Percentiles rank a stretch among this genome's conserved stretches.
Evolutionary conservation across 2,329 filamentous ascomycete genomes (phyloP).

Genomic region (Cladophialophora carrionii): DNA sequence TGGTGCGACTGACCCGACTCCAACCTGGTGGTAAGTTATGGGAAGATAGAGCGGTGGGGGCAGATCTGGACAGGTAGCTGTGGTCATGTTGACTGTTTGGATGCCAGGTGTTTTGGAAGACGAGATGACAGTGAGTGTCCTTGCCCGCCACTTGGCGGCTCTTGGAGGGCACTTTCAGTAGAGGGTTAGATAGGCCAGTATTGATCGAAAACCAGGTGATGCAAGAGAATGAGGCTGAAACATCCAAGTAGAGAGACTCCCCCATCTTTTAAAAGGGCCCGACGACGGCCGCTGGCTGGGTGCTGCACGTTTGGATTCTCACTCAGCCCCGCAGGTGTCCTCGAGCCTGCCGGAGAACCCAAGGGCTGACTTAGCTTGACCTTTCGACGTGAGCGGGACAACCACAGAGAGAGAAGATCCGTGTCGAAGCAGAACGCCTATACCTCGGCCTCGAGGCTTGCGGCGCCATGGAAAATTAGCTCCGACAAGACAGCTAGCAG

Average conservation of each 20-base stretch:
- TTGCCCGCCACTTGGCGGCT: background rate
- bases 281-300: background rate
- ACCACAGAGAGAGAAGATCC: background rate
- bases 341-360: too few relatives aligned
- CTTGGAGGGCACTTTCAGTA: background rate
- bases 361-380: background rate
- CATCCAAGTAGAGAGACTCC: background rate
- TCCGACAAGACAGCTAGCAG: background rate
- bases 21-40: background rate
- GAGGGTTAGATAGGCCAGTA: background rate
- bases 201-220: background rate
- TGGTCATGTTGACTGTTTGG: background rate
- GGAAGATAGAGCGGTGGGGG: conserved; percentile 1
- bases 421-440: background rate
- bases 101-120: background rate
- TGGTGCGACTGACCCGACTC: background rate
- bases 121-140: background rate
- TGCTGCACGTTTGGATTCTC: background rate
- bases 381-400: background rate
- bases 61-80: background rate
- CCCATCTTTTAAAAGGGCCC: background rate
- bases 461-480: background rate
- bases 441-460: background rate
- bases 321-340: too few relatives aligned
- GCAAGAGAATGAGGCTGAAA: background rate